Conservation (phyloP, 1,139 yeast species). For the Lizanozyma gosingica region DNA sequence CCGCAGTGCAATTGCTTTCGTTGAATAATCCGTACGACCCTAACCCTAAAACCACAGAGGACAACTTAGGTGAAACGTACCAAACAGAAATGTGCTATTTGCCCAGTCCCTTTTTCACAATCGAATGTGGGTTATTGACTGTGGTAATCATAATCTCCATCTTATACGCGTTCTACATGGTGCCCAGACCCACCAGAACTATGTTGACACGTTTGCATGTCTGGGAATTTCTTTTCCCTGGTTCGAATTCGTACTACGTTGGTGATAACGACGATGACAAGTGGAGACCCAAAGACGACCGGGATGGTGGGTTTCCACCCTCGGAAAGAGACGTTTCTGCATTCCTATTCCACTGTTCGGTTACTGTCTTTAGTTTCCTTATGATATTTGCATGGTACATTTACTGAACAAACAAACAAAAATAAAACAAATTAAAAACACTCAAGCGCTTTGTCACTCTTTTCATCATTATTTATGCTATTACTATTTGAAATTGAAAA, state of each 20-base stretch:
- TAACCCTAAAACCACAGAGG: slow-evolving; percentile 5
- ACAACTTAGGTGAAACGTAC: slow-evolving; percentile 16
- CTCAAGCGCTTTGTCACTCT: background rate
- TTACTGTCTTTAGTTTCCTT: background rate
- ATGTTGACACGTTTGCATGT: slow-evolving; percentile 14
- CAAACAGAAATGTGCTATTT: slow-evolving; percentile 57
- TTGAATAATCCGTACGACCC: slow-evolving; percentile 40
- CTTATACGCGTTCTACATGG: background rate
- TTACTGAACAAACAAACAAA: background rate
- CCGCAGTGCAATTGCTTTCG: slow-evolving; percentile 80
- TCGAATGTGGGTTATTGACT: background rate
- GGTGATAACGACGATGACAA: background rate
- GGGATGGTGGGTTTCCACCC: background rate
- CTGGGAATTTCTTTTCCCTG: slow-evolving; percentile 1
- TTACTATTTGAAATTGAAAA: slow-evolving; percentile 28
- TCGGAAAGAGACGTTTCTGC: background rate
- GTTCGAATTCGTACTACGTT: background rate
- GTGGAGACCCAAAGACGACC: background rate
- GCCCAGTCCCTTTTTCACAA: slow-evolving; percentile 58
- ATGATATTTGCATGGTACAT: slow-evolving; percentile 1
- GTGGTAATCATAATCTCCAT: background rate
- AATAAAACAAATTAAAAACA: background rate
- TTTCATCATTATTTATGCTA: slow-evolving; percentile 1
- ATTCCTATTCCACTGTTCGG: background rate
- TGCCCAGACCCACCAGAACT: slow-evolving; percentile 9